Base-by-base conservation (phyloP, 371 early-diverging fungal species). In the Circinella minor region DNA sequence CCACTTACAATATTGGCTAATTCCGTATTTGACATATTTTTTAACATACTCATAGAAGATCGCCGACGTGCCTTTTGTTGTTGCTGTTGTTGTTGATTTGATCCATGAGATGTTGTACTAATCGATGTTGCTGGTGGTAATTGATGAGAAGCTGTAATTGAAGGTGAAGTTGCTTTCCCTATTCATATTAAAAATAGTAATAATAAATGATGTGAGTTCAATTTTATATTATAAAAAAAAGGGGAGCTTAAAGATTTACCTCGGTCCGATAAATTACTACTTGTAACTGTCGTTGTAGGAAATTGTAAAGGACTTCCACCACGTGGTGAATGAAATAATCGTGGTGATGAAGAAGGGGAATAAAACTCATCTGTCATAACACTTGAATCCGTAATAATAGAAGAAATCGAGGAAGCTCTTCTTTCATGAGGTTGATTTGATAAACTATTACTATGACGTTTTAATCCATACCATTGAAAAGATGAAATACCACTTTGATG, bases 31-130 rank as follows among this genome's bases (percentile, higher is more conserved):
- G 77, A 70, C 38, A 77, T 72, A 36, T 74, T 70, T 10, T 69
- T 72, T 13, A 77, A 57, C 71, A 74, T 74, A 34, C 66, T 72
- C 77, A 77, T 74, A 49, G 77, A 77, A 8, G 77, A 77, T 61
- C 77, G 61, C 18, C 77, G 74, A 34, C 63, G 65, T 4, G 69
- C 60, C 17, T 63, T 63, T 39, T 71, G 55, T 67, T 37, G 64
- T 64, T 39, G 51, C 51, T 54, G 65, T 7, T 43, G 64, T 2
- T 13, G 38, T 60, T 38, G 20, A 11, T 5, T 36, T 5, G n/a
- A 34, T 11, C 62, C 20, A 62, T 38, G 62, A 17, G 47, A 39
- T 10, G 47, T 57, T 27, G 57, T 27, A 34, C 57, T 57, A 34
- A 57, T 34, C 1, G 51, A 51, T 51, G 51, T 51, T 5, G 51